phyloP scores from a whole-genome alignment of 2,329 filamentous ascomycete species.

The Fusarium sublunatum region DNA sequence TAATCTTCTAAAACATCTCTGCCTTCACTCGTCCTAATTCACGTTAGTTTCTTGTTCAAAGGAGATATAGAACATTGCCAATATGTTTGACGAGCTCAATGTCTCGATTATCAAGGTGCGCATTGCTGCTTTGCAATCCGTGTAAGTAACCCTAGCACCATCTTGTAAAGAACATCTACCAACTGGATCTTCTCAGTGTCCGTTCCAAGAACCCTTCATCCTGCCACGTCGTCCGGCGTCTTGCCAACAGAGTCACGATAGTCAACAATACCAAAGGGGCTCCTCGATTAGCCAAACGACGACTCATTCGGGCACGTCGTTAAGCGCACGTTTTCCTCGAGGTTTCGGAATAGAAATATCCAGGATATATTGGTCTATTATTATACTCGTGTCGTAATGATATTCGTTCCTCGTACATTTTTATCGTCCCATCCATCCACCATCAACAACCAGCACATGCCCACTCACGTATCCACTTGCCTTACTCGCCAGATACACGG shows the following conservation, averaged over 20 bases:
- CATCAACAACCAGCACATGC: conserved; percentile 85
- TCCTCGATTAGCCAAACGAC: conserved; percentile 39
- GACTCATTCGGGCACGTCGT: conserved; percentile 40
- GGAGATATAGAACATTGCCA: conserved; percentile 2
- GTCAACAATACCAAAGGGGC: conserved; percentile 32
- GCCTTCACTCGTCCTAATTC: background rate
- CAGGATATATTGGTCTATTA: conserved; percentile 17
- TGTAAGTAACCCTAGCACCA: conserved; percentile 53
- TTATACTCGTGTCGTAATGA: background rate
- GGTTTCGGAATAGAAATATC: background rate
- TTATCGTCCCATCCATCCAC: conserved; percentile 90
- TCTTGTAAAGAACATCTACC: background rate
- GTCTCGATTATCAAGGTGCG: conserved; percentile 58
- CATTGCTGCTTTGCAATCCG: conserved; percentile 60
- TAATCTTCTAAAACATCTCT: background rate
- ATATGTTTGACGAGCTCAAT: conserved; percentile 57
- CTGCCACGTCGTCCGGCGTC: conserved; percentile 36
- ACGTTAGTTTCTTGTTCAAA: background rate
- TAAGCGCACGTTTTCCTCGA: background rate
- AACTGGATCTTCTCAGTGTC: conserved; percentile 14
- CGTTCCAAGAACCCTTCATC: conserved; percentile 11
- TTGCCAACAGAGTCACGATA: conserved; percentile 41
- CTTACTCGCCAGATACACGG: conserved; percentile 79
- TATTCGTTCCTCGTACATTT: background rate
- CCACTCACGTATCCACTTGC: conserved; percentile 86